Evolutionary conservation across 108 stramenopile species (phyloP).

Genomic region (Nitzschia sp.): DNA sequence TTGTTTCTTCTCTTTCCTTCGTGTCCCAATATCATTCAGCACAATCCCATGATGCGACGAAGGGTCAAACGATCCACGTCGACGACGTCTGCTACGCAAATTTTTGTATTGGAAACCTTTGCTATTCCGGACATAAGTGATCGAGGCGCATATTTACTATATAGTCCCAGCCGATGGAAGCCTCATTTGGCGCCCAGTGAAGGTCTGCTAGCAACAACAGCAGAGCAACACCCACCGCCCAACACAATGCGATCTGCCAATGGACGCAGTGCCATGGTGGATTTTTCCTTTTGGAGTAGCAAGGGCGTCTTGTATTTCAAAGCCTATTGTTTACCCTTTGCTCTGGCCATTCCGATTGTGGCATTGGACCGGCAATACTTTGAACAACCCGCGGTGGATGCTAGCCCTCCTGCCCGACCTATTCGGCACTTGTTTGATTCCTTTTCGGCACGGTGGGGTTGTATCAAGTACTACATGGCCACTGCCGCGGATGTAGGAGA

Average conservation of each 20-base stretch:
- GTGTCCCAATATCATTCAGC: too few species aligned
- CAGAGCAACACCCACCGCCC: neutral
- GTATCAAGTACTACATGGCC: slow-evolving; percentile 22
- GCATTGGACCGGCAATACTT: neutral
- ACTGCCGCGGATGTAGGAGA: slow-evolving; percentile 8
- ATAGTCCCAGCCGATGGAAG: slow-evolving; percentile 4
- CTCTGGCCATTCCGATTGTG: slow-evolving; percentile 17
- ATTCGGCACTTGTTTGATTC: slow-evolving; percentile 2
- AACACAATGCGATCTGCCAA: neutral
- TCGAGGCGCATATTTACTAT: slow-evolving; percentile 11
- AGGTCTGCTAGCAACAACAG: neutral
- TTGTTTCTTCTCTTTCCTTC: slow-evolving; percentile 2
- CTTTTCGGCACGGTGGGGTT: slow-evolving; percentile 24
- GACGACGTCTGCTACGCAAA: neutral
- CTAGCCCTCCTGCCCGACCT: neutral
- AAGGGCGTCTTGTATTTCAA: slow-evolving; percentile 14
- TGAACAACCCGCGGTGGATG: neutral
- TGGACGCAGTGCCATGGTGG: slow-evolving; percentile 12
- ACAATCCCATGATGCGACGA: too few species aligned
- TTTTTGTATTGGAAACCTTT: slow-evolving; percentile 1
- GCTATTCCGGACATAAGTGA: slow-evolving; percentile 15
- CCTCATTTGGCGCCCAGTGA: neutral
- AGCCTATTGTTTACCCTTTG: slow-evolving; percentile 5
- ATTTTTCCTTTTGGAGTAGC: slow-evolving; percentile 7
- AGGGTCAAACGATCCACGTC: neutral